Conservation (phyloP, 768 basidiomycete species). For the Sutorius australiensis region DNA sequence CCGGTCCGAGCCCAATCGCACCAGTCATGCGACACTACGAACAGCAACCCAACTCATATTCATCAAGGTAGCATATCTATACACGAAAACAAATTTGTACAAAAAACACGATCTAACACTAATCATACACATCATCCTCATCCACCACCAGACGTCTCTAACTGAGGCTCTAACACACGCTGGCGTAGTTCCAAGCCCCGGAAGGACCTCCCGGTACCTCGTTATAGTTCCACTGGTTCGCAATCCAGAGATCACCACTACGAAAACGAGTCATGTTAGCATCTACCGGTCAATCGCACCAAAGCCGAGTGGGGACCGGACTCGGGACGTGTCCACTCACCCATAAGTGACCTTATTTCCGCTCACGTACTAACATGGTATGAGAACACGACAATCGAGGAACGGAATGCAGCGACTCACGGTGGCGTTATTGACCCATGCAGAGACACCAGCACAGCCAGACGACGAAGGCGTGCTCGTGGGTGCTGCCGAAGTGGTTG, state of each 20-base stretch:
- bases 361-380: too few species aligned
- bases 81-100: neutral
- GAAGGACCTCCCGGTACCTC: constrained; percentile 38
- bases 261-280: neutral
- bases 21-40: too few species aligned
- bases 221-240: constrained; percentile 44
- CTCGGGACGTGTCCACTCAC: too few species aligned
- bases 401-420: constrained; percentile 28
- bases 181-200: constrained; percentile 57
- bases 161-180: constrained; percentile 36
- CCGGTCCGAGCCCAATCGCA: too few species aligned
- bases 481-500: too few species aligned
- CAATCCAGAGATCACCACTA: constrained; percentile 49
- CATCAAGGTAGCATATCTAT: neutral
- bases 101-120: too few species aligned
- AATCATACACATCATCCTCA: neutral
- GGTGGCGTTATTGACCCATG: constrained; percentile 8
- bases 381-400: neutral
- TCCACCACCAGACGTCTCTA: neutral
- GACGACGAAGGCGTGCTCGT: too few species aligned
- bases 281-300: too few species aligned
- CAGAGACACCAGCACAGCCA: too few species aligned
- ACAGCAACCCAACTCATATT: neutral
- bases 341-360: too few species aligned
- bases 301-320: too few species aligned